Evolutionary conservation across 2,329 filamentous ascomycete genomes (phyloP).

Genomic region (Allantophomopsis lycopodina): DNA sequence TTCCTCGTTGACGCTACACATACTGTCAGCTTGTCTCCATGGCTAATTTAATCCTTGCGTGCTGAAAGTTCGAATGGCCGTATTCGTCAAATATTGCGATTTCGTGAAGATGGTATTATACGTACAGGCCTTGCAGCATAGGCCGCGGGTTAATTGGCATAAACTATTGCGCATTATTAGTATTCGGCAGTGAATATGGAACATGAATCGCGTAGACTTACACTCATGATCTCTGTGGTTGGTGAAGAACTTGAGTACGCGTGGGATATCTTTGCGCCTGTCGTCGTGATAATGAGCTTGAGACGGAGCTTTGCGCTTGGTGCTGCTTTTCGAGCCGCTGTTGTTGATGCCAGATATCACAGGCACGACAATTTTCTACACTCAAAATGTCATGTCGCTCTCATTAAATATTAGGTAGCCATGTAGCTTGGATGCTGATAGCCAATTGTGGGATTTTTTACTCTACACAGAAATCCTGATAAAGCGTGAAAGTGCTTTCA

Average conservation of each 20-base stretch:
- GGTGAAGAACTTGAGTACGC: constrained; percentile 2
- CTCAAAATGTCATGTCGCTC: too few relatives aligned
- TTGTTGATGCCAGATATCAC: too few relatives aligned
- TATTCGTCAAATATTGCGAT: too few relatives aligned
- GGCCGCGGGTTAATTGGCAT: constrained; percentile 94
- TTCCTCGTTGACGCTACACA: constrained; percentile 66
- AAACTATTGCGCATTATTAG: constrained; percentile 39
- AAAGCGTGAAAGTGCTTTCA: too few relatives aligned
- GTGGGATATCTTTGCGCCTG: constrained; percentile 3
- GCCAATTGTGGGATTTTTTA: too few relatives aligned
- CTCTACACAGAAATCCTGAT: too few relatives aligned
- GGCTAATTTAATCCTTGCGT: too few relatives aligned
- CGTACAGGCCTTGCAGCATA: constrained; percentile 84
- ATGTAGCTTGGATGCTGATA: too few relatives aligned
- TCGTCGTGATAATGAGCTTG: background rate
- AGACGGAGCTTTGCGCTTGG: background rate
- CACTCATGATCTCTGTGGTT: constrained; percentile 11
- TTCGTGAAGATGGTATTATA: constrained; percentile 10
- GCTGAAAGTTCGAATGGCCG: too few relatives aligned
- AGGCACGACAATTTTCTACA: too few relatives aligned
- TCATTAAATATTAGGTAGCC: too few relatives aligned
- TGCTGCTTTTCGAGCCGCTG: background rate
- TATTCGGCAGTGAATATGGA: background rate
- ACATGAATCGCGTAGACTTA: constrained; percentile 19
- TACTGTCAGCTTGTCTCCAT: constrained; percentile 4